Evolutionary conservation across 495 filamentous ascomycete genomes (phyloP).

Genomic region (Echria macrotheca): DNA sequence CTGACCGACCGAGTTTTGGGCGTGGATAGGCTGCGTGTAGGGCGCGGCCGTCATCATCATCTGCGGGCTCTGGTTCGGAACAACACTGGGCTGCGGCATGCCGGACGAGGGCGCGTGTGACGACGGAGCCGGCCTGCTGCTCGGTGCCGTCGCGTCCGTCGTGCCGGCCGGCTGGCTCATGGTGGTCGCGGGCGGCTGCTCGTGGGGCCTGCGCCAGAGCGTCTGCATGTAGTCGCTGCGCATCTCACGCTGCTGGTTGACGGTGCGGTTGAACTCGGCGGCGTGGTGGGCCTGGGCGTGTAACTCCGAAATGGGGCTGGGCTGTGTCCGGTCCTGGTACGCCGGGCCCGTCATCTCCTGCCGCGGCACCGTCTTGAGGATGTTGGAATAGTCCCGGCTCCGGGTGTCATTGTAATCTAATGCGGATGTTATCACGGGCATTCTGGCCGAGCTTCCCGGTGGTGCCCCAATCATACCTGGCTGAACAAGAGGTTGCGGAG

Average conservation of each 20-base stretch:
- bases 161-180: slow-evolving; percentile 42
- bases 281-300: slow-evolving; percentile 82
- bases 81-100: slow-evolving; percentile 36
- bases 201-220: slow-evolving; percentile 72
- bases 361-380: slow-evolving; percentile 66
- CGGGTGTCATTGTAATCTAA: slow-evolving; percentile 73
- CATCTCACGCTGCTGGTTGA: slow-evolving; percentile 68
- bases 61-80: slow-evolving; percentile 50
- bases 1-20: slow-evolving; percentile 44
- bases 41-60: slow-evolving; percentile 52
- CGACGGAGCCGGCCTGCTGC: slow-evolving; percentile 45
- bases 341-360: slow-evolving; percentile 86
- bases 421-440: slow-evolving; percentile 80
- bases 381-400: slow-evolving; percentile 72
- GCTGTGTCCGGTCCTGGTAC: slow-evolving; percentile 81
- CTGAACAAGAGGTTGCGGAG: slow-evolving; percentile 62
- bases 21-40: slow-evolving; percentile 48
- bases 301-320: slow-evolving; percentile 75
- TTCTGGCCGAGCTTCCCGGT: slow-evolving; percentile 58
- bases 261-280: slow-evolving; percentile 80
- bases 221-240: slow-evolving; percentile 71
- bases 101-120: slow-evolving; percentile 40
- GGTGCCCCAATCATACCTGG: slow-evolving; percentile 62
- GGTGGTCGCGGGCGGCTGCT: slow-evolving; percentile 54
- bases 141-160: slow-evolving; percentile 38